Base-by-base conservation (phyloP, 768 basidiomycete genomes). In the Saitozyma podzolica region DNA sequence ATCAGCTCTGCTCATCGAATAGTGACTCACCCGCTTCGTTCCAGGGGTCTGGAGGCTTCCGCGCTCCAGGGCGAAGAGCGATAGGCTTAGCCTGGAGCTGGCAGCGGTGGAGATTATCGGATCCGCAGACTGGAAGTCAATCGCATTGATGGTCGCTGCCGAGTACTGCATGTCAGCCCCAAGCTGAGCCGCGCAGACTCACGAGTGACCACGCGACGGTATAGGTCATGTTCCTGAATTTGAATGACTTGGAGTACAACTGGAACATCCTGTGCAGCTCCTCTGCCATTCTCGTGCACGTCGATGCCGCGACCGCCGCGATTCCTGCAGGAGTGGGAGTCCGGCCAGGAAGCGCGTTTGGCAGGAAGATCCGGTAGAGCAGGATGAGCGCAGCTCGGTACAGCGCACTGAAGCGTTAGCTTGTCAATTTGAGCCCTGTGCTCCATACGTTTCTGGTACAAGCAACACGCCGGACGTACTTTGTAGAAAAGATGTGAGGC, bases 321-420 rank as follows among this genome's bases (percentile, higher is more conserved):
- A 62, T 56, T 16, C 53, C 58, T 8, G 40, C 41, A 8, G 61
- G 50, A 4, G 58, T 52, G 16, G 39, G 37, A 9, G 58, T 48
- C n/a, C 47, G 50, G 2, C 58, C 41, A 11, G 53, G 66, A 8
- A 68, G 58, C 9, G 43, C 61, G 42, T 68, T 55, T 5, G 66
- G 63, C 16, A 68, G 60, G 51, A 64, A 68, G 42, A 68, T 52
- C 11, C 66, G 63, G 45, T 68, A 64, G 8, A 68, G 58, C 17
- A 68, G 56, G 40, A 68, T 68, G 62, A 62, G 64, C 3, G 66
- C 43, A 6, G 66, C 66, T 14, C 63, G 66, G 40, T 68, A 68
- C 11, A 68, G 56, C 9, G 62, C 63, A 58, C 66, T 68, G 40
- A 14, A 8, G n/a, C 41, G n/a, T 67, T 40, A 56, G 53, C 61